A percentile compares a stretch with the other conserved stretches of the same genome.
Evolutionary conservation across 2,329 filamentous ascomycete species (phyloP).

Genomic region (Myriosclerotinia scirpicola): DNA sequence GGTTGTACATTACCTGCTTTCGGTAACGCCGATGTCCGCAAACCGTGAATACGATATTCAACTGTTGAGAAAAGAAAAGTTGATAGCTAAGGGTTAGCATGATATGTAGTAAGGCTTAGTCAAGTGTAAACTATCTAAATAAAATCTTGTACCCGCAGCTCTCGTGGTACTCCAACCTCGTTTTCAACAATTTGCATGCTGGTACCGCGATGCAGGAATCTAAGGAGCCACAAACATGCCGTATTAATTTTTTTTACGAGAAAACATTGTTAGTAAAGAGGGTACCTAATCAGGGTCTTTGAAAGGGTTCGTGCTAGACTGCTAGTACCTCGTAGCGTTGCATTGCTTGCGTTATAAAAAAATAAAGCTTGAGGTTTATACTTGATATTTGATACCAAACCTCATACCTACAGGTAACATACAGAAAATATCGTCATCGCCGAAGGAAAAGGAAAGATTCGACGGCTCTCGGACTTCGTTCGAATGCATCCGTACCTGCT

Average conservation of each 20-base stretch:
- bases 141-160: neutral
- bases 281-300: neutral
- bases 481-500: constrained; percentile 1
- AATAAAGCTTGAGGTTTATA: neutral
- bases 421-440: neutral
- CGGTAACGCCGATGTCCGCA: constrained; percentile 10
- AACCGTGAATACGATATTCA: neutral
- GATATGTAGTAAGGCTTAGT: neutral
- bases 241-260: neutral
- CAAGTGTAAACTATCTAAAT: neutral
- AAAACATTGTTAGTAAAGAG: neutral
- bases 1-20: neutral
- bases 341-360: neutral
- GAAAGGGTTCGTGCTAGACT: too few relatives aligned
- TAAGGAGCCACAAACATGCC: neutral
- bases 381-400: neutral
- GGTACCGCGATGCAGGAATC: neutral
- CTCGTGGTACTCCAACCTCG: constrained; percentile 9
- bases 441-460: neutral
- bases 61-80: neutral
- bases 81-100: neutral
- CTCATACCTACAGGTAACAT: neutral
- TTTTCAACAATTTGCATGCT: neutral
- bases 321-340: neutral
- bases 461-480: constrained; percentile 1